Base-by-base conservation (phyloP, 352 stramenopile species). In the Globisporangium recalcitrans region DNA sequence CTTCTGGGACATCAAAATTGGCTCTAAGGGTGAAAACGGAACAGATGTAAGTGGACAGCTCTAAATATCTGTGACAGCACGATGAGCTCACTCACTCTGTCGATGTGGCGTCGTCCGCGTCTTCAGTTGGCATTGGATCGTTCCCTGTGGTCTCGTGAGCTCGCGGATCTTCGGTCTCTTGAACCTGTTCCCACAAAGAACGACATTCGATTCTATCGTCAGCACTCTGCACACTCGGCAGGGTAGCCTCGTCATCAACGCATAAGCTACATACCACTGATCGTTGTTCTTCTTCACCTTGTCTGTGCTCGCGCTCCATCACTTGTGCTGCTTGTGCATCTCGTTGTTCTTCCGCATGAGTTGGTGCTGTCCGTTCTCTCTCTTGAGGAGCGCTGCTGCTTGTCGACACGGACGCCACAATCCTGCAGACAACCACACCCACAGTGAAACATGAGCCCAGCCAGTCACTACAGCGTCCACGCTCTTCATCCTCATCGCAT, bases 331-430 rank as follows among this genome's bases (percentile, higher is more conserved):
- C 14, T 1, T 19, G 34, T 19, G 29, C 54, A 11, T 7, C 16
- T 4, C 21, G 4, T n/a, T 16, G n/a, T 13, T 52, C 54, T 32
- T 22, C 55, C 6, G 26, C 9, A 14, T 19, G 38, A 24, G 58
- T 26, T 19, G 40, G 14, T 27, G 19, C 10, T 32, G 38, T 14
- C 31, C n/a, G n/a, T 47, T 36, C 26, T 42, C 36, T 34, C 3
- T 5, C 38, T 53, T n/a, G n/a, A 14, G 13, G 26, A n/a, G 14
- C 4, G 16, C 62, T 56, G 16, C 62, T 56, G 56, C 54, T 60
- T 10, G 68, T 62, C 26, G 75, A 53, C 38, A 78, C 67, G 7
- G 69, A 71, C 16, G 68, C 67, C 21, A 85, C 56, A n/a, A 87
- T 74, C 63, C 79, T 89, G 56, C 11, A 65, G 29, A 40, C 48